Evolutionary conservation across 1,139 yeast species (phyloP), one percentile per base, ranked within the genome.

Genomic region (Casaregolazyma suthepensis): DNA sequence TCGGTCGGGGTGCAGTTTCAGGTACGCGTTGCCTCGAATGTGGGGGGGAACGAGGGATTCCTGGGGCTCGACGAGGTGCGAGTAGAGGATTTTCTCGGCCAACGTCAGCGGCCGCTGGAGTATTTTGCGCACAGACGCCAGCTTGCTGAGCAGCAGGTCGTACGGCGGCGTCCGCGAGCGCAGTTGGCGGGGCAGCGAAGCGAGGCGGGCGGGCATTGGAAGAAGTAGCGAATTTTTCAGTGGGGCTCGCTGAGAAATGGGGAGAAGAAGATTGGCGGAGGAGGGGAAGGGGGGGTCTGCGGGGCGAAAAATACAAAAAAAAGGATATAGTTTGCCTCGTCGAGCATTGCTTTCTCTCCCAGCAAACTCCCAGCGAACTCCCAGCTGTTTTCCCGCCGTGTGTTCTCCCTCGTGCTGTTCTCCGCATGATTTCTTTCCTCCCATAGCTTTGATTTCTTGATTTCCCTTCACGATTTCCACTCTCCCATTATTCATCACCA

Each of bases 1-100:
- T 65, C 99, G 80, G 69, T 93, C 99, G n/a, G 99, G 99, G 67
- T 84, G 80, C 63, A 93, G 78, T 75, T 93, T 93, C 68, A 93
- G 80, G 69, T 93, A 93, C 56, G 87, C 81, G 57, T 80, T 70
- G 51, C 99, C 99, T 64, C 99, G 80, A 60, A 91, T 80, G 56
- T 82, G 77, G 49, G 75, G 66, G 9, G 81, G 72, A 1, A 80
- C 75, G 54, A 89, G 75, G 44, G 85, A 77, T 60, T 88, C 96
- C 64, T 87, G 93, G 7, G 96, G 96, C 66, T 88, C 75, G 48
- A 82, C 87, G 65, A 93, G 76, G 72, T 93, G 99, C 1, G 98
- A 86, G 68, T 93, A 93, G 55, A 93, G 76, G 63, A 90, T 88
- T 74, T 93, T 93, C 72, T 93, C 99, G 12, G 98, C 96, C 55